These are phyloP conservation scores for Eucalyptus curtisii DNA, from an alignment of 345 rosid species.

Conservation along the genomic window DNA sequence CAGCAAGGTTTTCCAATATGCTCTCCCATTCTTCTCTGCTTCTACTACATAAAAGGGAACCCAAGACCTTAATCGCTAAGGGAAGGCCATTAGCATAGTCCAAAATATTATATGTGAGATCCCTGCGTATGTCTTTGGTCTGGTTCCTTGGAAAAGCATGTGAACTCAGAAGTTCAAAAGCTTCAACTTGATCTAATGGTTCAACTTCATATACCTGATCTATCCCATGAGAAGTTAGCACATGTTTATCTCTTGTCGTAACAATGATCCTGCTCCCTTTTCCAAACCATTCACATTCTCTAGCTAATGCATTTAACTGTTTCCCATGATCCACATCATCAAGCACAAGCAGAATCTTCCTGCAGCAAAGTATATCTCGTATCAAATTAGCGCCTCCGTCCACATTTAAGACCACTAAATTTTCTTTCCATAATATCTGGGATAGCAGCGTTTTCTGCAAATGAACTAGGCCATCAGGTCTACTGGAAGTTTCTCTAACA, in stretches of 20 bases:
- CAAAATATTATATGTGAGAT: neutral
- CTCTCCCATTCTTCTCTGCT: neutral
- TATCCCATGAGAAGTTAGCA: neutral
- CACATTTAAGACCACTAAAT: neutral
- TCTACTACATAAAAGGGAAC: neutral
- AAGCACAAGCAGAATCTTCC: constrained; percentile 3
- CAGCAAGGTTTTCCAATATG: neutral
- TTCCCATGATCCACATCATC: constrained; percentile 18
- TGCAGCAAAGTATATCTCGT: neutral
- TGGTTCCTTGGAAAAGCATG: neutral
- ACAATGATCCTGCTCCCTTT: constrained; percentile 4
- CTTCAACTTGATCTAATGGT: neutral
- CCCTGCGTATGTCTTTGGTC: neutral
- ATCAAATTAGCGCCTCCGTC: neutral
- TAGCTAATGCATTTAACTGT: neutral
- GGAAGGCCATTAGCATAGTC: constrained; percentile 4
- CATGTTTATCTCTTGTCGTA: constrained; percentile 1
- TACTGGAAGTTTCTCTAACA: constrained; percentile 12
- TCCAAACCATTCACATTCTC: neutral
- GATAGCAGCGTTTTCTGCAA: neutral
- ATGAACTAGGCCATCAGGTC: neutral
- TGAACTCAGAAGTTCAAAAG: neutral
- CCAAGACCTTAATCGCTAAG: neutral
- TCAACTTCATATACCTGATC: neutral
- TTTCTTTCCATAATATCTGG: neutral